A percentile compares a stretch with the other conserved stretches of the same genome.
These are phyloP conservation scores for Porogramme epimiltina DNA, from an alignment of 1,284 basidiomycete species.

Conservation along the genomic window DNA sequence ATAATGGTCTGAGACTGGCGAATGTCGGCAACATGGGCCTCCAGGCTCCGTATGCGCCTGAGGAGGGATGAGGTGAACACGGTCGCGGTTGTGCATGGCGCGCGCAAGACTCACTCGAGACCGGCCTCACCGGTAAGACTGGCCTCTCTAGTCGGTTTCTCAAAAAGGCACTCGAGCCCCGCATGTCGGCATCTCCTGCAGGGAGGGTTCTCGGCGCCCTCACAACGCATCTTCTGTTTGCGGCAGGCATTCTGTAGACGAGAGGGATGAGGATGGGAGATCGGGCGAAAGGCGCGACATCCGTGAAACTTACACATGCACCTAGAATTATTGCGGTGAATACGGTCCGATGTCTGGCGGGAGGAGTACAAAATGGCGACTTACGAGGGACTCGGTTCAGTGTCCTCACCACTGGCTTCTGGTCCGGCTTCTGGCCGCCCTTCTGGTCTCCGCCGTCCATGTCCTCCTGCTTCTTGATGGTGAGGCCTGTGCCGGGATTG, in stretches of 20 bases:
- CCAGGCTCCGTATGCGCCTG: slow-evolving; percentile 86
- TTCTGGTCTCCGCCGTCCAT: slow-evolving; percentile 40
- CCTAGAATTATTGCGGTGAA: slow-evolving; percentile 44
- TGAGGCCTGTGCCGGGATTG: slow-evolving; percentile 24
- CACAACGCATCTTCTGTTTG: slow-evolving; percentile 87
- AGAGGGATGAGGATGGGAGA: slow-evolving; percentile 7
- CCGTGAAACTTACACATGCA: slow-evolving; percentile 64
- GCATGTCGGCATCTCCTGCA: slow-evolving; percentile 88
- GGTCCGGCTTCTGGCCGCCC: slow-evolving; percentile 48
- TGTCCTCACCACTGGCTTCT: slow-evolving; percentile 71
- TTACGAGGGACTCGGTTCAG: slow-evolving; percentile 82
- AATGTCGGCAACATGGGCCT: slow-evolving; percentile 80
- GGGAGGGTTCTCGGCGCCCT: slow-evolving; percentile 89
- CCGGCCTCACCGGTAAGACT: slow-evolving; percentile 85
- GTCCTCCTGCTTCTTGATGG: slow-evolving; percentile 46
- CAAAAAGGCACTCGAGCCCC: slow-evolving; percentile 85
- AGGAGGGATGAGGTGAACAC: slow-evolving; percentile 14
- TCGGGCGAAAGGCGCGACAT: slow-evolving; percentile 2
- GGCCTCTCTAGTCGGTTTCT: slow-evolving; percentile 84
- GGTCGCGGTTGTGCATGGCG: neutral
- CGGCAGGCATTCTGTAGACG: slow-evolving; percentile 72
- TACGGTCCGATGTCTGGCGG: slow-evolving; percentile 22
- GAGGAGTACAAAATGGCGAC: slow-evolving; percentile 34
- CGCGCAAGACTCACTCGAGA: slow-evolving; percentile 68
- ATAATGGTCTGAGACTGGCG: slow-evolving; percentile 69